Base-by-base conservation (phyloP, 1,284 basidiomycete species). In the Pascua sp. region DNA sequence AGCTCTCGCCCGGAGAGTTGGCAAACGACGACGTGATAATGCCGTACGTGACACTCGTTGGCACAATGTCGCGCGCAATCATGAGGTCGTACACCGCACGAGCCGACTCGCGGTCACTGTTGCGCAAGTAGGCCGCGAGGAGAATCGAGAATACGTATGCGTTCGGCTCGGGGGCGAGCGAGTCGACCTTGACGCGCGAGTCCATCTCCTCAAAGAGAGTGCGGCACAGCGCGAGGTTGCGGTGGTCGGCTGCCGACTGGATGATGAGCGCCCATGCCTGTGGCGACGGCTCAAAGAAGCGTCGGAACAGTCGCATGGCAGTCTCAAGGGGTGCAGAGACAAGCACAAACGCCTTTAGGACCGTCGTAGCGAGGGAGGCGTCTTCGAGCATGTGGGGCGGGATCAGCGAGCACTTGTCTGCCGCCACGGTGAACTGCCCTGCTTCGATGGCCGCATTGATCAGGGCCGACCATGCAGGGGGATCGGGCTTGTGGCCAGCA, bases 371-470 rank as follows among this genome's bases (percentile, higher is more conserved):
- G 39, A 87, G 65, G 44, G 66, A 67, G 3, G 71, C 70, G 13
- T 81, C 71, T 1, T 73, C 68, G 17, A 80, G 77, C 50, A 93
- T 75, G 2, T 62, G 38, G 2, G 4, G 4, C 0, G 71, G 65
- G 2, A 76, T 54, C 1, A 36, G 13, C 7, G 60, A 52, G 55
- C 66, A 75, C 12, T 66, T 55, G 9, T 56, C 42, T 1, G 70
- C 63, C 1, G 69, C 75, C 0, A 53, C 57, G 5, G 42, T 9
- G 72, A 85, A 90, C 60, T 88, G 84, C 1, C 88, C 90, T 3
- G 86, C 82, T 69, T 91, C 86, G 54, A 92, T 86, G 68, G 92
- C 85, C 0, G 89, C 90, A 67, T 91, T 85, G 83, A 98, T 85
- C 51, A 97, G 74, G 5, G 88, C 80, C 11, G 83, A 82, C 66